Base-by-base conservation (phyloP, 1,139 yeast species). In the Saccharomyces hybrid region DNA sequence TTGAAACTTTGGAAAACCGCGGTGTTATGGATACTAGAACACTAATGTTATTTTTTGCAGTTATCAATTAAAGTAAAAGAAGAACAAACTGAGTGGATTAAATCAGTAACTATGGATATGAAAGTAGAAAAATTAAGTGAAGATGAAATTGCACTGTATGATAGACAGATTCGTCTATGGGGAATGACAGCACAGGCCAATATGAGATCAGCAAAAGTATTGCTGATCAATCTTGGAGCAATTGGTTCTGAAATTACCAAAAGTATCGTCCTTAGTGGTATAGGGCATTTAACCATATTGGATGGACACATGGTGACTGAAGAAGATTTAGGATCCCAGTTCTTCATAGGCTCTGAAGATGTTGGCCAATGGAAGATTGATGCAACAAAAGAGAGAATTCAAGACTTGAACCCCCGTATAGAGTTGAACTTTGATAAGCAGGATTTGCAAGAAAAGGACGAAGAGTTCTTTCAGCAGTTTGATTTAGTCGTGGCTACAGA, bases 111-210 rank as follows among this genome's bases (percentile, higher is more conserved):
- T 16, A 19, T 14, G 16, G 6, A 25, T 16, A 38, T 19, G 44
- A 38, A 19, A 16, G 19, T 6, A 6, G 27, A 47, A 4, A 54
- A 55, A 34, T 49, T 72, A 46, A 63, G 64, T 31, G 72, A 70
- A 73, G 97, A 90, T 65, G 98, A 91, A 70, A 83, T 91, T 55
- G 96, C 96, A 1, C 76, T 91, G 29, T 93, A 93, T 69, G 99
- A 93, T 71, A 80, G 99, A 57, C 99, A 93, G 70, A 91, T 93
- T 62, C 75, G 99, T 60, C 77, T 93, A 44, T 93, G 99, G 99
- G 99, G 99, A 11, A 78, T 93, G 73, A 95, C 88, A 29, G 96
- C 98, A 14, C 99, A 93, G 70, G 78, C 82, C 51, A 75, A 90
- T 52, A 80, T 93, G 74, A 78, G 95, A 49, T 80, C 84, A 28